Percentiles rank a stretch among this genome's conserved stretches.
Evolutionary conservation across 176 grass and related monocot genomes (phyloP).

Genomic region (Raddia distichophylla): DNA sequence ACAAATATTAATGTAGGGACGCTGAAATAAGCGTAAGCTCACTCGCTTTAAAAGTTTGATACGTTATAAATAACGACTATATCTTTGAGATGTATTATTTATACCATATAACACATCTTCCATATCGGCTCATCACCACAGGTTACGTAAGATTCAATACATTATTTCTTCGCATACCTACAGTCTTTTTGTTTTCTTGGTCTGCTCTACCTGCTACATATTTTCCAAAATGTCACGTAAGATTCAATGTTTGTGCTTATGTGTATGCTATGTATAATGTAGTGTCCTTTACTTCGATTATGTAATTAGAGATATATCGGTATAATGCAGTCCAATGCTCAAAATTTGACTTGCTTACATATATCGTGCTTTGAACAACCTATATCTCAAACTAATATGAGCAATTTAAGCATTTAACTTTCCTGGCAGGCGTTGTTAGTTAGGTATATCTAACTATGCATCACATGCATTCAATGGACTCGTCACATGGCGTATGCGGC

Average conservation of each 20-base stretch:
- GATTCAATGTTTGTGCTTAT: background rate
- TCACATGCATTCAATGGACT: background rate
- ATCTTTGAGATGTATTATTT: background rate
- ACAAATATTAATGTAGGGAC: background rate
- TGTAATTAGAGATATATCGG: background rate
- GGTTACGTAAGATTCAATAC: too few relatives aligned
- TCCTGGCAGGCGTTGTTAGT: background rate
- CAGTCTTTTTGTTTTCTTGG: background rate
- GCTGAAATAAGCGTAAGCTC: background rate
- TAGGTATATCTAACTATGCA: background rate
- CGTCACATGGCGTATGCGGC: background rate
- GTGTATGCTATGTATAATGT: background rate
- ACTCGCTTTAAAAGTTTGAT: background rate
- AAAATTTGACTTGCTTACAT: background rate
- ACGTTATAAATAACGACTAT: background rate
- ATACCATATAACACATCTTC: too few relatives aligned
- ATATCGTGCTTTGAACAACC: background rate
- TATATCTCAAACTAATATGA: too few relatives aligned
- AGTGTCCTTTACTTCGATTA: background rate
- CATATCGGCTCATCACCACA: too few relatives aligned
- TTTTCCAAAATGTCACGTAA: background rate
- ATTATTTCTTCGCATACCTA: background rate
- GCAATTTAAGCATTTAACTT: background rate
- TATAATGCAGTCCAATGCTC: background rate
- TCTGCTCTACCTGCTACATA: too few relatives aligned